Evolutionary conservation across 2,329 filamentous ascomycete genomes (phyloP), one percentile per base, ranked within the genome.

Genomic region (Fulvia fulva): DNA sequence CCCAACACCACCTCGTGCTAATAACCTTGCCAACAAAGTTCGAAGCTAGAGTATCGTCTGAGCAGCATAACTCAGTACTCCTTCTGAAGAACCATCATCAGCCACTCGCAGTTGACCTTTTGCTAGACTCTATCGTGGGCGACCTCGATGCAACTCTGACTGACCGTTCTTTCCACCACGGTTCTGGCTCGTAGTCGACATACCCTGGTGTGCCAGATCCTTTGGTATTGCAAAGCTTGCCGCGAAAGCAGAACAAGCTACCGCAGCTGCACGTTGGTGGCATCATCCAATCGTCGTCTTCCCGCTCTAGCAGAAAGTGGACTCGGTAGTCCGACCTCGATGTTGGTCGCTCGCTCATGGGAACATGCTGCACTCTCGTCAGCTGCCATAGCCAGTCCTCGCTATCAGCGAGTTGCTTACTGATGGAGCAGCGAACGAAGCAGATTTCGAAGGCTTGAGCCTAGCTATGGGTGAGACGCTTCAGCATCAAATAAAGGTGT

Each of bases 231-330:
- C 55, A 57, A 7, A 28, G 37, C 11, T 28, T 57, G 4, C 55
- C 55, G 28, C 55, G 37, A 26, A 57, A 57, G 32, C 55, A 57
- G 49, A 57, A 57, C 2, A 57, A 21, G 34, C 46, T 57, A 8
- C 55, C 55, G 21, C 55, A 57, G 16, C 43, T 53, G 26, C 55
- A 57, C 22, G 55, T 57, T 25, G 55, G 55, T 26, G 55, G 47
- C 21, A 30, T 9, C 4, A 25, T 49, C 26, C 41, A 44, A 8
- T 51, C 37, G 11, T 52, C 49, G 21, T 44, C 43, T 8, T 53
- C 22, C 19, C 41, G 7, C 16, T 41, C 22, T n/a, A 47, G 49
- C 4, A 57, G 49, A 19, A 57, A 57, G 26, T 57, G 55, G 37
- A 57, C 55, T 57, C 47, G 46, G 47, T 50, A 32, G 14, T 28